Percentiles rank a stretch among this genome's conserved stretches.
phyloP scores from a whole-genome alignment of 805 yeast genomes.

The Schwanniomyces yamadae region DNA sequence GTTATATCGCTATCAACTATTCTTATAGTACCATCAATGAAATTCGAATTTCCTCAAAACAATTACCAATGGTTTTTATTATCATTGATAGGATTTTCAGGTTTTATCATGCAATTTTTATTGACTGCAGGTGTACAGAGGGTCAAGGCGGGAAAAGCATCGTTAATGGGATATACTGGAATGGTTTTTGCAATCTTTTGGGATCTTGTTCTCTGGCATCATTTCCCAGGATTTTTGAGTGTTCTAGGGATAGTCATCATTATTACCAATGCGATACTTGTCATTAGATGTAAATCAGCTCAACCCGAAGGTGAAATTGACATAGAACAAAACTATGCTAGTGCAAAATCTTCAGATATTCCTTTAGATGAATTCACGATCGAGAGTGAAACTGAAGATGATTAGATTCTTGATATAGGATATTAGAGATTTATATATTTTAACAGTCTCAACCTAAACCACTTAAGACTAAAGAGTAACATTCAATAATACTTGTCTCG shows the following conservation, averaged over 20 bases:
- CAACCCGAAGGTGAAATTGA: slow-evolving; percentile 6
- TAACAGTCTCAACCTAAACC: no score
- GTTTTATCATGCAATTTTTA: slow-evolving; percentile 78
- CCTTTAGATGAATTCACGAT: slow-evolving; percentile 29
- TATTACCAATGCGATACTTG: slow-evolving; percentile 59
- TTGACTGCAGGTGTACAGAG: slow-evolving; percentile 81
- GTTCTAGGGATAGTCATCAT: slow-evolving; percentile 69
- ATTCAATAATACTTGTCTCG: no score
- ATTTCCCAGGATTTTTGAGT: slow-evolving; percentile 68
- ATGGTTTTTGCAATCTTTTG: slow-evolving; percentile 75
- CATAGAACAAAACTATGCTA: slow-evolving; percentile 2
- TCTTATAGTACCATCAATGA: slow-evolving; percentile 53
- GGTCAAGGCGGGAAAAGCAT: slow-evolving; percentile 73
- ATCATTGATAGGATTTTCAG: slow-evolving; percentile 63
- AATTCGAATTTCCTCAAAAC: slow-evolving; percentile 62
- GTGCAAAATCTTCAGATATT: slow-evolving; percentile 12
- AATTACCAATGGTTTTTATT: slow-evolving; percentile 65
- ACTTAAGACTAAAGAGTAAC: no score
- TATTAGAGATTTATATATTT: no score
- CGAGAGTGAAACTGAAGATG: slow-evolving; percentile 22
- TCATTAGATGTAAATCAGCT: slow-evolving; percentile 46
- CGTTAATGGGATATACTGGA: slow-evolving; percentile 73
- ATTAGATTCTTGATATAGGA: background rate
- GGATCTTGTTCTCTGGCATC: slow-evolving; percentile 72
- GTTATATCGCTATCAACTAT: slow-evolving; percentile 55